A percentile compares a stretch with the other conserved stretches of the same genome.
phyloP scores from a whole-genome alignment of 805 yeast genomes.

The Ogataea saltuana region DNA sequence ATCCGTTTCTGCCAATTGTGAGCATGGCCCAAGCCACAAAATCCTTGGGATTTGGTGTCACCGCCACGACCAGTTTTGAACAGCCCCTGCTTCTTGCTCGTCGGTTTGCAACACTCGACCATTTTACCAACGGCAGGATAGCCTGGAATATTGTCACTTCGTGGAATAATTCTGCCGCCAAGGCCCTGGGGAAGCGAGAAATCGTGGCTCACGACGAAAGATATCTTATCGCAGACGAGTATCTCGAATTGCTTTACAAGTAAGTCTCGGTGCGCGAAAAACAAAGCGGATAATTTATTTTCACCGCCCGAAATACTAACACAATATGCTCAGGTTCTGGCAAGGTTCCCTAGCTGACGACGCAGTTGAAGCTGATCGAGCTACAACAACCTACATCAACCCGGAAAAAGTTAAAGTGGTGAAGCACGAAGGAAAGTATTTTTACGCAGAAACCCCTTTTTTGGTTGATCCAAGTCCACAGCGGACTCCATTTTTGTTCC shows the following conservation, averaged over 20 bases:
- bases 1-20: constrained; percentile 35
- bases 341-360: constrained; percentile 36
- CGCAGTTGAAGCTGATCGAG: constrained; percentile 31
- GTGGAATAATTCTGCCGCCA: constrained; percentile 19
- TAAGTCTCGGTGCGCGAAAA: constrained; percentile 1
- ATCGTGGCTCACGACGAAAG: constrained; percentile 35
- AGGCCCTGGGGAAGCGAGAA: constrained; percentile 32
- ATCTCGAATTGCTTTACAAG: constrained; percentile 30
- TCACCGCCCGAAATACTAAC: too few species aligned
- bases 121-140: constrained; percentile 34
- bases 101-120: constrained; percentile 35
- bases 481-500: constrained; percentile 34
- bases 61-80: constrained; percentile 35
- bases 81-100: constrained; percentile 34
- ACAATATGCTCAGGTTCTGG: constrained; percentile 18
- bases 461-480: constrained; percentile 33
- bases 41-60: constrained; percentile 34
- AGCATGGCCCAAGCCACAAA: constrained; percentile 38
- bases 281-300: neutral
- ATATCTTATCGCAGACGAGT: constrained; percentile 33
- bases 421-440: constrained; percentile 33
- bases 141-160: constrained; percentile 38
- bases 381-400: constrained; percentile 32
- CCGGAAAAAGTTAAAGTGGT: constrained; percentile 30
- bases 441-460: constrained; percentile 32